Base-by-base conservation (phyloP, 495 filamentous ascomycete species). In the Aspergillus olivimuriae region DNA sequence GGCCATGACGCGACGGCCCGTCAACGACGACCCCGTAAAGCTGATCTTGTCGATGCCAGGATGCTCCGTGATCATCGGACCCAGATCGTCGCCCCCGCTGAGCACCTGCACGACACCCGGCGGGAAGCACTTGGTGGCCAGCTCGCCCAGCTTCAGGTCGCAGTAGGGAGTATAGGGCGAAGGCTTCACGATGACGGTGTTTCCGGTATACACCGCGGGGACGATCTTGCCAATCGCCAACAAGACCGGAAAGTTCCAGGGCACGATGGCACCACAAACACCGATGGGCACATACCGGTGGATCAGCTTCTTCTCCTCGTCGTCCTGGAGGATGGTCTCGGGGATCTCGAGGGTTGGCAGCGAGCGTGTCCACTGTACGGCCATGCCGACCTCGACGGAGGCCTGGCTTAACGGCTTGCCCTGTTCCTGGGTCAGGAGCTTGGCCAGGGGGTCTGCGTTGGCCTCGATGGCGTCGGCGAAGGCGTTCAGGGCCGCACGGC, bases 131-230 rank as follows among this genome's bases (percentile, higher is more conserved):
- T 68, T 58, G 34, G 75, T 72, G 14, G 65, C 74, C 11, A 88
- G 64, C 58, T 87, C 82, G 40, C 63, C 74, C 41, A 81, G 65
- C 52, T 84, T 84, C 43, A 85, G 67, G 30, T 63, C 74, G 38
- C 75, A 76, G 69, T 87, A 86, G 0, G 83, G 83, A 0, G 83
- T 84, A 61, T 79, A 82, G 0, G 80, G 78, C 16, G 75, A 78
- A 2, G 77, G 74, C 62, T 83, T 83, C 19, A 82, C 60, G 36
- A 83, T 69, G 3, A 83, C 65, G 7, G 66, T 66, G 43, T 83
- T 82, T 0, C 81, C 80, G 0, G 78, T 73, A 3, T 72, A 74
- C 3, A 83, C 61, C 0, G 78, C 77, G 0, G 74, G 66, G 4
- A 66, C 68, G 26, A 81, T 63, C 51, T 82, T 82, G 53, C 73